A percentile compares a stretch with the other conserved stretches of the same genome.
Conservation (phyloP, 371 early-diverging fungal genomes). For the Rhizopus microsporus region DNA sequence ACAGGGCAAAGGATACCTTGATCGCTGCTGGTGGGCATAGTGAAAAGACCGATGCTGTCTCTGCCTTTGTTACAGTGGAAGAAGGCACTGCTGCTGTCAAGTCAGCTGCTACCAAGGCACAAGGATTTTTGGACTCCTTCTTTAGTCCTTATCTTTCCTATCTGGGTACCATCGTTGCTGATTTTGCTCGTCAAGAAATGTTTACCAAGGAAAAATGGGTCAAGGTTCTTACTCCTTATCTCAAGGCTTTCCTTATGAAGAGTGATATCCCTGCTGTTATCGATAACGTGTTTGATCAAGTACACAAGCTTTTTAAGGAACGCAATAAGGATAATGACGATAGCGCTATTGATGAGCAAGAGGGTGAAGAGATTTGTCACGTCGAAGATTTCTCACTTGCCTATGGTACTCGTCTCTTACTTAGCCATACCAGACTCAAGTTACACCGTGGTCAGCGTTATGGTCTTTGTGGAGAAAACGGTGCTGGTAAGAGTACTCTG, state of each 20-base stretch:
- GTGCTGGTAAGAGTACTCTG: constrained; percentile 92
- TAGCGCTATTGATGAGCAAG: constrained; percentile 45
- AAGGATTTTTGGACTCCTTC: constrained; percentile 59
- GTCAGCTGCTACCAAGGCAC: constrained; percentile 46
- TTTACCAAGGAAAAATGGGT: constrained; percentile 56
- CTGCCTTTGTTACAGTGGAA: constrained; percentile 35
- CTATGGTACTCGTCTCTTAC: constrained; percentile 81
- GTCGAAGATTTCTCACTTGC: constrained; percentile 78
- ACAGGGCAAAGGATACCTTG: constrained; percentile 58
- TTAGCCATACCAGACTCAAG: constrained; percentile 77
- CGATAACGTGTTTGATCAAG: constrained; percentile 36
- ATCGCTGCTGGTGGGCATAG: constrained; percentile 60
- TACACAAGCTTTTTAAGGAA: constrained; percentile 47
- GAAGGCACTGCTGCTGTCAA: constrained; percentile 49
- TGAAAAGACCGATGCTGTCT: constrained; percentile 27
- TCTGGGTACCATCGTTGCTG: constrained; percentile 51
- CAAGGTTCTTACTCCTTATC: constrained; percentile 36
- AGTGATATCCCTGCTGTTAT: constrained; percentile 43
- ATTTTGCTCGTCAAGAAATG: constrained; percentile 54
- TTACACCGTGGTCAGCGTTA: constrained; percentile 79
- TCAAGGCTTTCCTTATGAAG: constrained; percentile 47
- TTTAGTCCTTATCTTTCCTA: constrained; percentile 48
- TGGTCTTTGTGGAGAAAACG: constrained; percentile 87
- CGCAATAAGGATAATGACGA: constrained; percentile 51
- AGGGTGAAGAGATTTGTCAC: constrained; percentile 74